Conservation (phyloP, 768 basidiomycete species). For the Lactarius trivialis region DNA sequence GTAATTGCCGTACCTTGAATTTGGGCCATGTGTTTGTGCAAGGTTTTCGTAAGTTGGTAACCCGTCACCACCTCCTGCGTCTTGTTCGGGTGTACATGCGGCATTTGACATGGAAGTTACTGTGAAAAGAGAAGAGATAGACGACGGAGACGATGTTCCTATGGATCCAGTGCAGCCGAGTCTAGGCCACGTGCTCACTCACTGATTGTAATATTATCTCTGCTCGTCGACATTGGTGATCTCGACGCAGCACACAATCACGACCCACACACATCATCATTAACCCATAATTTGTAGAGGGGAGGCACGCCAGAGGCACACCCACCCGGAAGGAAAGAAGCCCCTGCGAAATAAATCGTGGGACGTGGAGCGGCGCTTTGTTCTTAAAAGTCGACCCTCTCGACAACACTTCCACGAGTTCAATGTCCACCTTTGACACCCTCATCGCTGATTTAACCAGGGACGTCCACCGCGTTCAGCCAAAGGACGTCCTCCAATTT, state of each 20-base stretch:
- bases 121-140: neutral
- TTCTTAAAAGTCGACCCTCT: neutral
- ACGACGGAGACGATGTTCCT: neutral
- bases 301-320: neutral
- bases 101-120: constrained; percentile 19
- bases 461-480: constrained; percentile 79
- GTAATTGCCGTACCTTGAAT: constrained; percentile 54
- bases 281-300: neutral
- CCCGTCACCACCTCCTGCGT: constrained; percentile 41
- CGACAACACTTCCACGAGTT: neutral
- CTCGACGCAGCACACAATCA: neutral
- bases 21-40: constrained; percentile 68
- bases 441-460: constrained; percentile 82
- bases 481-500: constrained; percentile 87
- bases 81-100: constrained; percentile 34
- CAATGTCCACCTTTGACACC: constrained; percentile 71
- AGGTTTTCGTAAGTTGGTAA: constrained; percentile 79
- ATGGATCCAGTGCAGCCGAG: neutral
- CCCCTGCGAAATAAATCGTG: neutral
- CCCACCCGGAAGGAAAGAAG: neutral
- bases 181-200: neutral
- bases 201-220: neutral
- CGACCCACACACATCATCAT: neutral
- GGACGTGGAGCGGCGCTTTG: neutral
- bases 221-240: neutral